Base-by-base conservation (phyloP, 179 eudicot genomes). In the Spergularia azorica region DNA sequence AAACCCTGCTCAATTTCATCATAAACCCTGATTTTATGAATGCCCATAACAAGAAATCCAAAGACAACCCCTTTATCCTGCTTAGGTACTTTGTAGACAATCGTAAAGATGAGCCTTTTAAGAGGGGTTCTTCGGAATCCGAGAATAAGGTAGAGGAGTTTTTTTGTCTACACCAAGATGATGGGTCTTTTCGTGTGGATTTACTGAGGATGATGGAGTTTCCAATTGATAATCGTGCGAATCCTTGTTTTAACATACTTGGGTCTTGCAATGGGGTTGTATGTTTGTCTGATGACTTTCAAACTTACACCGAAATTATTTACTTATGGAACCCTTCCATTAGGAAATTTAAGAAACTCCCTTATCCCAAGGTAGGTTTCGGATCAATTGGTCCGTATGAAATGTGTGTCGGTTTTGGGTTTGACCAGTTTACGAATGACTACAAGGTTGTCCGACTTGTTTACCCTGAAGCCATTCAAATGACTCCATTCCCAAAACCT, bases 261-360 rank as follows among this genome's bases (percentile, higher is more conserved):
- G 81, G 86, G 48, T 55, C 72, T 36, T 76, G 78, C 17, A 83
- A 79, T 54, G 79, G 86, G 10, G 52, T 83, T 32, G 4, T 83
- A 26, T 26, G 32, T 26, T 26, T 26, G 32, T 26, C 32, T 26
- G 32, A 26, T 26, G 32, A 26, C 32, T 26, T 10, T 79, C 51
- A 3, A 2, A 18, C 56, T 14, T 67, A 67, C 10, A 17, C 26
- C 51, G 6, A 68, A 17, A 46, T 78, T 1, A 63, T 76, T 2
- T 51, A 72, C n/a, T 67, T 83, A 4, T 83, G 86, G 86, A 83
- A 83, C 71, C 86, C 86, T 21, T 13, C 26, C 12, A 70, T 83
- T 14, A 59, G 18, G 38, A 83, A 70, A 21, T 68, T 26, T 12
- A 41, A 77, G 43, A 1, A 14, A 16, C 61, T 83, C 21, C 81